Evolutionary conservation across 1,284 basidiomycete genomes (phyloP).

Genomic region (Leccinum pachyderme): DNA sequence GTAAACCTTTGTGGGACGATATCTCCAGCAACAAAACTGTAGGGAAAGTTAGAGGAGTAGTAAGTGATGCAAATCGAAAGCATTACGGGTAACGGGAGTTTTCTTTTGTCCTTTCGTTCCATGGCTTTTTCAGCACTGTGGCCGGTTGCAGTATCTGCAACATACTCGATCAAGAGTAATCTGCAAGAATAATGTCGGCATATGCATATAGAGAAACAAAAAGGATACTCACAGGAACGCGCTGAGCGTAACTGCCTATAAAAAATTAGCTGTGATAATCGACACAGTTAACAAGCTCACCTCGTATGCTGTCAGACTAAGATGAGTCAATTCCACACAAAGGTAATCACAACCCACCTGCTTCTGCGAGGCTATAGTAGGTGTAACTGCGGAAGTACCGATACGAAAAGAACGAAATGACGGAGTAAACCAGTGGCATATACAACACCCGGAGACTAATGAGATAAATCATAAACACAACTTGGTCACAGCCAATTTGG

Average conservation of each 20-base stretch:
- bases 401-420: slow-evolving; percentile 87
- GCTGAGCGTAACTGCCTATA: slow-evolving; percentile 70
- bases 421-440: slow-evolving; percentile 79
- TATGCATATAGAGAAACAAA: slow-evolving; percentile 4
- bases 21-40: slow-evolving; percentile 74
- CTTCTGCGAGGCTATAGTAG: slow-evolving; percentile 77
- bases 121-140: slow-evolving; percentile 67
- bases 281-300: slow-evolving; percentile 25
- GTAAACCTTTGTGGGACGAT: slow-evolving; percentile 73
- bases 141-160: slow-evolving; percentile 63
- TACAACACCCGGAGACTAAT: slow-evolving; percentile 63
- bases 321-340: slow-evolving; percentile 4
- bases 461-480: not conserved
- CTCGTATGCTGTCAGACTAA: slow-evolving; percentile 35
- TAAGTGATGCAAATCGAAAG: not conserved
- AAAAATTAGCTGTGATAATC: slow-evolving; percentile 31
- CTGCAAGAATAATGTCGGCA: slow-evolving; percentile 36
- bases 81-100: slow-evolving; percentile 68
- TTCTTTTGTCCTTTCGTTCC: slow-evolving; percentile 74
- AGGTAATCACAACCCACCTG: slow-evolving; percentile 44
- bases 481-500: not conserved
- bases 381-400: slow-evolving; percentile 80
- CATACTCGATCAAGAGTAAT: slow-evolving; percentile 81
- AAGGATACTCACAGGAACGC: slow-evolving; percentile 65
- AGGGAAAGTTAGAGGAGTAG: not conserved